Evolutionary conservation across 306 rosid species (phyloP).

Genomic region (Cucumis sativus): DNA sequence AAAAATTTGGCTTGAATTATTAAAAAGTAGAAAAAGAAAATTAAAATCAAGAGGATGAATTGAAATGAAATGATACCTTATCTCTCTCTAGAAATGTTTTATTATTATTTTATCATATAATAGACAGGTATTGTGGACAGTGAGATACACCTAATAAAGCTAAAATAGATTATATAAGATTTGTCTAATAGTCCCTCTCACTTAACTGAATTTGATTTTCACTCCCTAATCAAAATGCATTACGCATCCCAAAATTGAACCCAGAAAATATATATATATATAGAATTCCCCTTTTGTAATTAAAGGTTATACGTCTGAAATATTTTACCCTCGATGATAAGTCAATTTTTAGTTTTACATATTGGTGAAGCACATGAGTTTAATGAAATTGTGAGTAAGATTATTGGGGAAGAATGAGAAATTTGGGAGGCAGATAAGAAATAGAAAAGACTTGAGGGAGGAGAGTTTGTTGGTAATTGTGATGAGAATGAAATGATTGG

Average conservation of each 20-base stretch:
- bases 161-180: background rate
- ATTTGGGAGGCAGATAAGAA: background rate
- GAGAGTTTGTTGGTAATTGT: background rate
- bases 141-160: conserved; percentile 6
- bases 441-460: background rate
- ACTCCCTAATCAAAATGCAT: background rate
- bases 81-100: background rate
- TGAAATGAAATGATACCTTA: background rate
- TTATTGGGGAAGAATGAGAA: background rate
- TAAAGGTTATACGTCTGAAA: background rate
- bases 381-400: background rate
- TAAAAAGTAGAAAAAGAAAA: background rate
- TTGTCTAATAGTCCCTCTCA: background rate
- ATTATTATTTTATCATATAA: background rate
- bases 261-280: background rate
- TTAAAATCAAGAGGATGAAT: background rate
- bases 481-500: background rate
- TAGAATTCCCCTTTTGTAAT: background rate
- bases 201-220: background rate
- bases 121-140: conserved; percentile 3
- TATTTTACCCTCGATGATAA: background rate
- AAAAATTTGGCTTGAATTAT: background rate
- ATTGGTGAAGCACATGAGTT: background rate
- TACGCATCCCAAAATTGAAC: background rate
- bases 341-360: background rate